Evolutionary conservation across 2,329 filamentous ascomycete genomes (phyloP).

Genomic region (Fusarium burgessii): DNA sequence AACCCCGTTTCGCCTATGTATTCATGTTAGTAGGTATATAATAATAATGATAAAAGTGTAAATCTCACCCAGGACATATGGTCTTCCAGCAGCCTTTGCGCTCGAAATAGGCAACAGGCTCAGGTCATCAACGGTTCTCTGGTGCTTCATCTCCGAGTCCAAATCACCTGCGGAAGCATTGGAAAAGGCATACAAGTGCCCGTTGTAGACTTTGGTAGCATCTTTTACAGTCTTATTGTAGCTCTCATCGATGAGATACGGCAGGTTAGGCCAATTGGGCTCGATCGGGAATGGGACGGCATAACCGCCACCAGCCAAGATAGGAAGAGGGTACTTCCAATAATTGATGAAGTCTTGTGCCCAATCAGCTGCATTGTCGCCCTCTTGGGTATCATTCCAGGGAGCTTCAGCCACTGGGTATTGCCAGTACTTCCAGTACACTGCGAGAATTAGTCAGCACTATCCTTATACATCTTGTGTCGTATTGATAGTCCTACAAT

Average conservation of each 20-base stretch:
- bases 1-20: neutral
- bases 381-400: neutral
- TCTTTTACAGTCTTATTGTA: neutral
- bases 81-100: neutral
- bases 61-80: neutral
- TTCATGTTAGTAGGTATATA: neutral
- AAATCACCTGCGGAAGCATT: neutral
- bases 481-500: neutral
- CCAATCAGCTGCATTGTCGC: neutral
- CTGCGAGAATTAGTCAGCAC: neutral
- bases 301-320: neutral
- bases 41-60: too few relatives aligned
- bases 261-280: neutral
- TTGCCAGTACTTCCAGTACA: constrained; percentile 1
- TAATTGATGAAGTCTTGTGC: neutral
- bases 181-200: neutral
- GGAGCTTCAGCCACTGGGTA: neutral
- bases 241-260: neutral
- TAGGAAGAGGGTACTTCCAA: neutral
- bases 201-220: neutral
- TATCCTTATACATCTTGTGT: accelerated
- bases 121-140: neutral
- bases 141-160: neutral
- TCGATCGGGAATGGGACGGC: neutral
- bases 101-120: neutral